phyloP scores from a whole-genome alignment of 345 rosid species.

The Hypericum perforatum region DNA sequence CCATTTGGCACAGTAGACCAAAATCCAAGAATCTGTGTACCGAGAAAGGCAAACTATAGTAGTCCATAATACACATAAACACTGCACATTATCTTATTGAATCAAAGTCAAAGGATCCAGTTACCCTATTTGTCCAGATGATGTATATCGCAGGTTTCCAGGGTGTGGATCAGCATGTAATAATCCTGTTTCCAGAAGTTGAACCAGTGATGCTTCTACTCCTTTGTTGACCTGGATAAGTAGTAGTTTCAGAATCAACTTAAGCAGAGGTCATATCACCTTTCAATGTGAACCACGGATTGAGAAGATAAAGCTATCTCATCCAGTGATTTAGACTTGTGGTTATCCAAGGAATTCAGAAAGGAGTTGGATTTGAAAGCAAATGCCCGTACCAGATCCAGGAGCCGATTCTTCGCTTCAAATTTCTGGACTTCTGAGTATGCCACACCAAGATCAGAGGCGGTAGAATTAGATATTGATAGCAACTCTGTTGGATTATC shows the following conservation, averaged over 20 bases:
- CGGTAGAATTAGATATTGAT: constrained; percentile 28
- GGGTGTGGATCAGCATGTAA: constrained; percentile 99
- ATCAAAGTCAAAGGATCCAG: constrained; percentile 9
- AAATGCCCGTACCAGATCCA: constrained; percentile 56
- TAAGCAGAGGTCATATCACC: no score
- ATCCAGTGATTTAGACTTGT: constrained; percentile 1
- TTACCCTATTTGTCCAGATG: constrained; percentile 88
- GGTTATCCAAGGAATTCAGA: background rate
- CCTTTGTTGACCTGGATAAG: constrained; percentile 71
- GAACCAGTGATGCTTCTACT: constrained; percentile 82
- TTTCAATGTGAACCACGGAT: no score
- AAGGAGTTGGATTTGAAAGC: background rate
- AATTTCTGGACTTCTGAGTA: constrained; percentile 44
- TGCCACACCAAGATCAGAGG: constrained; percentile 25
- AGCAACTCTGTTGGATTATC: constrained; percentile 71
- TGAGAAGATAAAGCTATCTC: no score
- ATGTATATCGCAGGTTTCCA: constrained; percentile 77
- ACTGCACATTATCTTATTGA: constrained; percentile 10
- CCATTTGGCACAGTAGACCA: constrained; percentile 88
- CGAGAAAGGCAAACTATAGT: constrained; percentile 7
- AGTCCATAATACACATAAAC: background rate
- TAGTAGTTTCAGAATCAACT: background rate
- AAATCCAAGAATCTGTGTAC: constrained; percentile 78
- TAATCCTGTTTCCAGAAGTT: constrained; percentile 88
- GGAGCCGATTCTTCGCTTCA: constrained; percentile 61